These are phyloP conservation scores for Aphanocladium album DNA, from an alignment of 2,329 filamentous ascomycete genomes.

Conservation along the genomic window DNA sequence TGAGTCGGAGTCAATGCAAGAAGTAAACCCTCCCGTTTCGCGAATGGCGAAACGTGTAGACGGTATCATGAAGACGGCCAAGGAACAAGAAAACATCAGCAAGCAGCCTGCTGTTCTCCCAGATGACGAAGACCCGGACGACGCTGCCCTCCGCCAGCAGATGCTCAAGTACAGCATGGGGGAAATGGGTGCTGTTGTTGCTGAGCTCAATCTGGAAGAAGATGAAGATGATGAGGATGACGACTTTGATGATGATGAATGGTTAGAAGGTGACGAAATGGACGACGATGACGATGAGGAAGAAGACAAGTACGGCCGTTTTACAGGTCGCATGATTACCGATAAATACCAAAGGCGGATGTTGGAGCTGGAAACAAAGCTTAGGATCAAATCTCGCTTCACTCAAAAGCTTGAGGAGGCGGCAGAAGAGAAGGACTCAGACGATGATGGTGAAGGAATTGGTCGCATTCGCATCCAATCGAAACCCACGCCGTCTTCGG, in stretches of 20 bases:
- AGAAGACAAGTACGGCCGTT: slow-evolving; percentile 73
- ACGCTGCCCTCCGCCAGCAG: slow-evolving; percentile 72
- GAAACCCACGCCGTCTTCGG: slow-evolving; percentile 19
- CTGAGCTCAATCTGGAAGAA: slow-evolving; percentile 81
- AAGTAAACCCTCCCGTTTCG: slow-evolving; percentile 24
- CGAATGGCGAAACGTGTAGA: slow-evolving; percentile 45
- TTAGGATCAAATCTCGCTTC: slow-evolving; percentile 54
- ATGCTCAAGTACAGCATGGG: slow-evolving; percentile 89
- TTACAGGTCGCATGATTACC: slow-evolving; percentile 59
- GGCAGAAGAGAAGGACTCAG: slow-evolving; percentile 31
- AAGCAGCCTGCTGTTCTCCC: slow-evolving; percentile 53
- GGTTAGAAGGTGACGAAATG: slow-evolving; percentile 48
- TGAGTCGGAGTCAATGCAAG: slow-evolving; percentile 20
- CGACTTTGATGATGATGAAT: slow-evolving; percentile 47
- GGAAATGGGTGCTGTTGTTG: slow-evolving; percentile 87
- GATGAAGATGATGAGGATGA: slow-evolving; percentile 52
- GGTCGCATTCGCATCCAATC: slow-evolving; percentile 46
- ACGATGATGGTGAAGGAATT: slow-evolving; percentile 46
- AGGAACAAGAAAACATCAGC: slow-evolving; percentile 46
- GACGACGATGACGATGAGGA: slow-evolving; percentile 56
- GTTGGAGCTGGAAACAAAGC: slow-evolving; percentile 74
- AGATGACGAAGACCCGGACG: slow-evolving; percentile 71
- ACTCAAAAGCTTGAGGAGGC: slow-evolving; percentile 51
- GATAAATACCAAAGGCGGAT: slow-evolving; percentile 77
- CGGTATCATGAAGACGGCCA: slow-evolving; percentile 52